Conservation (phyloP, 1,284 basidiomycete species). For the Phaffia rhodozyma region DNA sequence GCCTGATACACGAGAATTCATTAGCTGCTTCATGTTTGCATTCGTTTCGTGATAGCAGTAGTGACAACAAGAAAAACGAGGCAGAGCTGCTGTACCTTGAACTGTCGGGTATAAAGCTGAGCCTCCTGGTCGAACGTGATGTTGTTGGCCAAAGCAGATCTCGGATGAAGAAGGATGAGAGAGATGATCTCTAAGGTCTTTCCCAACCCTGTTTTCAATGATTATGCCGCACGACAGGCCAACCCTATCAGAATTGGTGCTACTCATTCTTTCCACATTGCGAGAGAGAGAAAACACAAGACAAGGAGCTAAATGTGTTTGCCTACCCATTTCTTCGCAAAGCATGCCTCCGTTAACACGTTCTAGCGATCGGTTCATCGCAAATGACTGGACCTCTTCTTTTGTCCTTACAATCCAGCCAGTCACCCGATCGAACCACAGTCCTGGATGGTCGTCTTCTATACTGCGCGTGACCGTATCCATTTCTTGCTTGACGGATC, state of each 20-base stretch:
- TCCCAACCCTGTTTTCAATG: constrained; percentile 3
- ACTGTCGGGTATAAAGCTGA: not conserved
- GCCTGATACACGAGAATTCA: not conserved
- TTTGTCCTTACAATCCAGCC: not conserved
- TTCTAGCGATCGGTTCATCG: not conserved
- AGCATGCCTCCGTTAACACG: constrained; percentile 12
- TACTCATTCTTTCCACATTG: not conserved
- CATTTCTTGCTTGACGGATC: not conserved
- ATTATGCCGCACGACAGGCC: too few species aligned
- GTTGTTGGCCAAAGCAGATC: not conserved
- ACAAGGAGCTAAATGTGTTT: too few species aligned
- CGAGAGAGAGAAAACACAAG: too few species aligned
- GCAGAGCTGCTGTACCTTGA: not conserved
- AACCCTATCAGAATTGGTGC: not conserved
- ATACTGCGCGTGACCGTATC: not conserved
- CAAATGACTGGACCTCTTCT: not conserved
- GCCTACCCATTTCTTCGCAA: constrained; percentile 17
- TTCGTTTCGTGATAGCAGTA: too few species aligned
- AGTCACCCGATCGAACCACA: constrained; percentile 8
- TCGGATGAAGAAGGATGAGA: constrained; percentile 6
- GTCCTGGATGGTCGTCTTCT: not conserved
- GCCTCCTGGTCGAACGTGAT: not conserved
- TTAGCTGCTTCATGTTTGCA: not conserved
- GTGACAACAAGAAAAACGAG: not conserved
- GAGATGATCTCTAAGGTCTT: constrained; percentile 17